Conservation (phyloP, 1,284 basidiomycete species). For the Austroboletus niveus region DNA sequence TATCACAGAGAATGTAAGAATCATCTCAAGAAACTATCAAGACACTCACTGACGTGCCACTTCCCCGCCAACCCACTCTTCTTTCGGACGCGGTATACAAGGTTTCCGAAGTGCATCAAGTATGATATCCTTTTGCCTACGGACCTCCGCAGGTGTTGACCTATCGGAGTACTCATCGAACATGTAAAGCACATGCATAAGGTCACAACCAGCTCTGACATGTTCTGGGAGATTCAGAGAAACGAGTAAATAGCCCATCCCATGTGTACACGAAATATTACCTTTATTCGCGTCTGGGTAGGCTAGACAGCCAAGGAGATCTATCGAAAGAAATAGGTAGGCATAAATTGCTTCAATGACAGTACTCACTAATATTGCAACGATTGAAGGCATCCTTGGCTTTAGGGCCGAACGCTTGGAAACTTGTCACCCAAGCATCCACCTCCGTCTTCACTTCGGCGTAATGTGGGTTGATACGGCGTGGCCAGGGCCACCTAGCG, state of each 20-base stretch:
- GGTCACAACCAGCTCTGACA: conserved; percentile 33
- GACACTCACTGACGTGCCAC: conserved; percentile 15
- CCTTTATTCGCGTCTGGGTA: conserved; percentile 11
- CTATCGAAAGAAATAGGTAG: neutral
- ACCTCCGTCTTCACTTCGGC: conserved; percentile 1
- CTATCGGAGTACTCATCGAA: conserved; percentile 44
- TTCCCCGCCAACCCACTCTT: conserved; percentile 14
- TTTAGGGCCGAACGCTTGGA: conserved; percentile 7
- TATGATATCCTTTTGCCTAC: conserved; percentile 30
- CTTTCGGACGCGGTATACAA: conserved; percentile 6
- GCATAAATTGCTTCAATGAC: neutral
- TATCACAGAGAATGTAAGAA: neutral
- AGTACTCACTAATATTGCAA: conserved; percentile 3
- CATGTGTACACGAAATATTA: neutral
- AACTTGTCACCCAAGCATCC: conserved; percentile 5
- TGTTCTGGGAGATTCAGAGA: neutral
- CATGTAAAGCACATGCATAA: conserved; percentile 44
- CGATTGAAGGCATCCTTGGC: conserved; percentile 8
- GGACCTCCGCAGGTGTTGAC: conserved; percentile 26
- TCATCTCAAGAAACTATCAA: neutral
- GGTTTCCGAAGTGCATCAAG: conserved; percentile 36
- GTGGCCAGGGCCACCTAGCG: neutral
- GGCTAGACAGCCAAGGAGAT: conserved; percentile 5
- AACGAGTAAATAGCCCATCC: neutral
- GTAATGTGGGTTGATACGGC: conserved; percentile 8